A percentile compares a stretch with the other conserved stretches of the same genome.
phyloP scores from a whole-genome alignment of 345 rosid species.

The Lepidium didymum region DNA sequence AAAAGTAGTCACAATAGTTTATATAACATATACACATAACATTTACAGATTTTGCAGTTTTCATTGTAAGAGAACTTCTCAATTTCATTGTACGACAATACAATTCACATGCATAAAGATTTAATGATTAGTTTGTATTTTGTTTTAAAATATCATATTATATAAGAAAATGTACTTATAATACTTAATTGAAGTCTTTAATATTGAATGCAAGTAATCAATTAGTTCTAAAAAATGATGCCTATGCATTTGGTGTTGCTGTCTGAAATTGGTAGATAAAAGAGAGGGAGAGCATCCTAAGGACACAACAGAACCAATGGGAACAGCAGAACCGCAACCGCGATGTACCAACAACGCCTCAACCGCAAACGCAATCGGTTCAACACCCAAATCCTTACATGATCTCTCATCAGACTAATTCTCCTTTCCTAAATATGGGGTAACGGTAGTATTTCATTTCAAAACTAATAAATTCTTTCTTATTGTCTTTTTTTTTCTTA shows the following conservation, averaged over 20 bases:
- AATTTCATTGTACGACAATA: neutral
- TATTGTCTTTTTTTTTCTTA: neutral
- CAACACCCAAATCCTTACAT: slow-evolving; percentile 33
- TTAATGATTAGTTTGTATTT: neutral
- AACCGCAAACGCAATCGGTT: slow-evolving; percentile 27
- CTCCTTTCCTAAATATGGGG: slow-evolving; percentile 47
- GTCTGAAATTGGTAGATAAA: slow-evolving; percentile 33
- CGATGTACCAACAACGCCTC: slow-evolving; percentile 14
- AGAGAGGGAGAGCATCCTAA: slow-evolving; percentile 40
- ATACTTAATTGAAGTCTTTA: neutral
- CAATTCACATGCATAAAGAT: neutral
- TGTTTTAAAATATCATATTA: neutral
- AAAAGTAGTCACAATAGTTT: too few relatives aligned
- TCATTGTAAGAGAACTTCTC: too few relatives aligned
- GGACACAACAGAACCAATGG: slow-evolving; percentile 42
- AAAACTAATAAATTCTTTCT: neutral
- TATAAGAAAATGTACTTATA: neutral
- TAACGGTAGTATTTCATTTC: slow-evolving; percentile 11
- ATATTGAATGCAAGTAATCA: neutral
- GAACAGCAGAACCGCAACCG: slow-evolving; percentile 34
- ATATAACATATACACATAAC: too few relatives aligned
- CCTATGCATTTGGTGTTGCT: neutral
- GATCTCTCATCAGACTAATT: slow-evolving; percentile 32
- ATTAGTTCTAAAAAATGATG: too few relatives aligned
- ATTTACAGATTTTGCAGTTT: too few relatives aligned